Evolutionary conservation across 768 basidiomycete species (phyloP).

Genomic region (Podaxis rugospora): DNA sequence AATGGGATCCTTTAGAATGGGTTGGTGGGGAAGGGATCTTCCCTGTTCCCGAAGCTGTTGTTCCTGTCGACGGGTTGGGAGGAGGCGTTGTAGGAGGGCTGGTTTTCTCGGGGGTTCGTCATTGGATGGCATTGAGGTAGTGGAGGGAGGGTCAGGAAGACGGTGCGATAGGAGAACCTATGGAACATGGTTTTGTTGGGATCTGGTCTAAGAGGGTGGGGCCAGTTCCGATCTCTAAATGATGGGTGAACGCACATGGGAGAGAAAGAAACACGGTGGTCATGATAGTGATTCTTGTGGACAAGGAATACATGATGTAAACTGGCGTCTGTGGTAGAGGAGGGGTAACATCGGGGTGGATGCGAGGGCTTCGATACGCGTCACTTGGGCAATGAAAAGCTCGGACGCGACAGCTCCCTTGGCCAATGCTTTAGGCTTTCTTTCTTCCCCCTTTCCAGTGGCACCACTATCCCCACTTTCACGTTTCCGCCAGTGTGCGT

Average conservation of each 20-base stretch:
- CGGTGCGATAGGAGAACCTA: not conserved
- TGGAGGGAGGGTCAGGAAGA: not conserved
- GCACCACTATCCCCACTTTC: not conserved
- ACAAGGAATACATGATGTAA: slow-evolving; percentile 3
- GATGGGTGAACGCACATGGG: not conserved
- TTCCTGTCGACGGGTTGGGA: not conserved
- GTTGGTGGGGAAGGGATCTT: slow-evolving; percentile 2
- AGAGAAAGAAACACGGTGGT: not conserved
- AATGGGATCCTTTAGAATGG: not conserved
- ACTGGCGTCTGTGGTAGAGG: slow-evolving; percentile 8
- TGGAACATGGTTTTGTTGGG: not conserved
- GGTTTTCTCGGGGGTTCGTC: not conserved
- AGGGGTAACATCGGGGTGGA: slow-evolving; percentile 1
- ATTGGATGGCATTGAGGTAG: not conserved
- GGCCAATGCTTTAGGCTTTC: not conserved
- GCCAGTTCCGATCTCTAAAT: not conserved
- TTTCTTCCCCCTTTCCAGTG: not conserved
- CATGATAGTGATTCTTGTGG: not conserved
- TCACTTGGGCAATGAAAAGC: slow-evolving; percentile 11
- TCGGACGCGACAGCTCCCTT: slow-evolving; percentile 1
- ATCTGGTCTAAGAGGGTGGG: not conserved
- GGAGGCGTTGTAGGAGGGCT: not conserved
- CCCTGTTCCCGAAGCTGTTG: not conserved
- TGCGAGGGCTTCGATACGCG: slow-evolving; percentile 8
- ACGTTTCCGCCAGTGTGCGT: not conserved